Evolutionary conservation across 2,329 filamentous ascomycete genomes (phyloP).

Genomic region (Byssochlamys sp.): DNA sequence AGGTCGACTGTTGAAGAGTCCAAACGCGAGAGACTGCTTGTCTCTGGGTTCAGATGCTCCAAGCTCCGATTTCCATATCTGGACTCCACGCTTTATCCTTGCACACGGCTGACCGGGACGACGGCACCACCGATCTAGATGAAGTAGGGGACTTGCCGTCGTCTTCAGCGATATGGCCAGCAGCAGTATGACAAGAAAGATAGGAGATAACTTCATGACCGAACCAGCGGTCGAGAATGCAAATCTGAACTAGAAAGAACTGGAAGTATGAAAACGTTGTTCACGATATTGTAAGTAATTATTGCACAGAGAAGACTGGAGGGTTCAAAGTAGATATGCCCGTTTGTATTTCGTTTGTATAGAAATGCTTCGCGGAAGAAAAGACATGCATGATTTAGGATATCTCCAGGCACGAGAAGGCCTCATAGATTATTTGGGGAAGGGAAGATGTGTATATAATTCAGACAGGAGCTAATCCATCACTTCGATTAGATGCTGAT

Average conservation of each 20-base stretch:
- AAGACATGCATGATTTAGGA: no score
- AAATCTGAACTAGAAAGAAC: background rate
- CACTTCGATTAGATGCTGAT: no score
- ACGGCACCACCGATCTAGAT: background rate
- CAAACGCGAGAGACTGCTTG: background rate
- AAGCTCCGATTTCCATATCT: background rate
- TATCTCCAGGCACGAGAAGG: no score
- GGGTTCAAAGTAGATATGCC: no score
- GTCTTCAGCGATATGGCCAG: background rate
- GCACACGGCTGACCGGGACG: background rate
- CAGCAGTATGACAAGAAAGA: background rate
- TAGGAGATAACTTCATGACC: background rate
- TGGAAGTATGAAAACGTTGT: no score
- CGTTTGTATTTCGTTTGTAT: no score
- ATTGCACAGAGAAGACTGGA: background rate
- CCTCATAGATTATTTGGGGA: no score
- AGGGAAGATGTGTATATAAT: no score
- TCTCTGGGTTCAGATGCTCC: background rate
- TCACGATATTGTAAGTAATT: background rate
- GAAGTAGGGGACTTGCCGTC: background rate
- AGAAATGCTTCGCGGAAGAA: no score
- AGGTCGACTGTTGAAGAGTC: background rate
- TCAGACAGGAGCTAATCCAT: no score
- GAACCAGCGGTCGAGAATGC: background rate
- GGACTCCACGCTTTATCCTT: background rate